phyloP scores from a whole-genome alignment of 179 eudicot genomes.

The Pouteria campechiana region DNA sequence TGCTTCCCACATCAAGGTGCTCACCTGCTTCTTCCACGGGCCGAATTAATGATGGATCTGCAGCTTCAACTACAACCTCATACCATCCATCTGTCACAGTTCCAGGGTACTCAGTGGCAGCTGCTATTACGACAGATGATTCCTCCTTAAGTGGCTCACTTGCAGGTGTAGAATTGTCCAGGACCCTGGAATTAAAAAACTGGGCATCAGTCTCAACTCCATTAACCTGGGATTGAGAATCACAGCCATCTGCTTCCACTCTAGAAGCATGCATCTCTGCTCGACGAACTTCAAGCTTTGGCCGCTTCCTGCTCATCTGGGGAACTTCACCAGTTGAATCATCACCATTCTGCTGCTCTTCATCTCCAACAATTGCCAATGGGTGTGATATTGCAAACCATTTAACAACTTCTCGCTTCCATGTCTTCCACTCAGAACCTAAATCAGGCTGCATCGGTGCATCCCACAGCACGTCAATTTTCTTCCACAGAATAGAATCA shows the following conservation, averaged over 20 bases:
- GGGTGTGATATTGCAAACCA: conserved; percentile 47
- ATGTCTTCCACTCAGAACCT: conserved; percentile 61
- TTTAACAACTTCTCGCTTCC: conserved; percentile 80
- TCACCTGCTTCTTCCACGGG: too few species aligned
- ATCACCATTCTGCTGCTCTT: conserved; percentile 21
- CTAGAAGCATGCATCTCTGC: conserved; percentile 59
- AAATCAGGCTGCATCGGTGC: conserved; percentile 33
- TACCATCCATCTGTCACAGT: conserved; percentile 30
- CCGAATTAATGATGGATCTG: conserved; percentile 21
- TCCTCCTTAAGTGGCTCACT: conserved; percentile 12
- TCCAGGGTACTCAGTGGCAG: conserved; percentile 11
- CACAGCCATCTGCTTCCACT: conserved; percentile 25
- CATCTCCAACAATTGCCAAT: conserved; percentile 18
- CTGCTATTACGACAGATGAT: conserved; percentile 11
- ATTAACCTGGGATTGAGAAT: conserved; percentile 22
- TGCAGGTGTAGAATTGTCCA: conserved; percentile 12
- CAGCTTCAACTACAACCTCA: conserved; percentile 39
- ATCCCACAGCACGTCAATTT: conserved; percentile 42
- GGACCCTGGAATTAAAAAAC: conserved; percentile 32
- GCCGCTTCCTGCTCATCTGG: conserved; percentile 69
- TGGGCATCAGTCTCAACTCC: conserved; percentile 38
- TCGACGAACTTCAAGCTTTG: conserved; percentile 97
- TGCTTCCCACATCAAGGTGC: too few species aligned
- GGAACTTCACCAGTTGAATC: conserved; percentile 23
- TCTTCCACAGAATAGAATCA: conserved; percentile 66